Evolutionary conservation across 148 eudicot genomes (phyloP).

Genomic region (Beta vulgaris): DNA sequence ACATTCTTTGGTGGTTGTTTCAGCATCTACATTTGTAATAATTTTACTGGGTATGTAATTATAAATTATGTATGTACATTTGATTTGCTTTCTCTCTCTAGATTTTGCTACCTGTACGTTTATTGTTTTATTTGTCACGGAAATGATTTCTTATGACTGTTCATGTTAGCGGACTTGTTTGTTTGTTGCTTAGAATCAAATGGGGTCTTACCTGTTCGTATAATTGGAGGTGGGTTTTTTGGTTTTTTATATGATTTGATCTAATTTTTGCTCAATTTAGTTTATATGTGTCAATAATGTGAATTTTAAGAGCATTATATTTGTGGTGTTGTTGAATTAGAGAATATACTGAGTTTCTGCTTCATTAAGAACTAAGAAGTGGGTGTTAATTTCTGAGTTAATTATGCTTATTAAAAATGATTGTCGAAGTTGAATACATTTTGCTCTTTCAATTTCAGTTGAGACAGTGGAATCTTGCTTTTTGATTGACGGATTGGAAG

Average conservation of each 20-base stretch:
- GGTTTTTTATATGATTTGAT: conserved; percentile 1
- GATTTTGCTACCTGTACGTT: background rate
- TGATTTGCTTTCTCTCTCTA: background rate
- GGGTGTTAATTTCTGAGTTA: background rate
- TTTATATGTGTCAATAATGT: background rate
- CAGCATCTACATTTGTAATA: background rate
- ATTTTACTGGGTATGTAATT: background rate
- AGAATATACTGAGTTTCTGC: conserved; percentile 1
- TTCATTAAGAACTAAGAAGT: background rate
- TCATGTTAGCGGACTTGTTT: background rate
- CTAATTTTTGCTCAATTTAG: background rate
- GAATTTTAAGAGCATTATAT: background rate
- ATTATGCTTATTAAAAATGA: background rate
- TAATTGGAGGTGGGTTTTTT: background rate
- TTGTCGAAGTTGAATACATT: background rate
- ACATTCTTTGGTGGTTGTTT: background rate
- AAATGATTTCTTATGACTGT: background rate
- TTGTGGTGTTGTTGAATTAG: background rate
- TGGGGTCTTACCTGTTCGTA: background rate
- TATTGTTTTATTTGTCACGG: too few species aligned
- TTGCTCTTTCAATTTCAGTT: background rate
- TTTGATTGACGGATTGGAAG: conserved; percentile 21
- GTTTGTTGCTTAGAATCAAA: background rate
- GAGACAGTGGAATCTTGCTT: background rate
- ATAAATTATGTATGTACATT: conserved; percentile 9